phyloP scores from a whole-genome alignment of 192 early-diverging fungal species.

The Coemansia sp. region DNA sequence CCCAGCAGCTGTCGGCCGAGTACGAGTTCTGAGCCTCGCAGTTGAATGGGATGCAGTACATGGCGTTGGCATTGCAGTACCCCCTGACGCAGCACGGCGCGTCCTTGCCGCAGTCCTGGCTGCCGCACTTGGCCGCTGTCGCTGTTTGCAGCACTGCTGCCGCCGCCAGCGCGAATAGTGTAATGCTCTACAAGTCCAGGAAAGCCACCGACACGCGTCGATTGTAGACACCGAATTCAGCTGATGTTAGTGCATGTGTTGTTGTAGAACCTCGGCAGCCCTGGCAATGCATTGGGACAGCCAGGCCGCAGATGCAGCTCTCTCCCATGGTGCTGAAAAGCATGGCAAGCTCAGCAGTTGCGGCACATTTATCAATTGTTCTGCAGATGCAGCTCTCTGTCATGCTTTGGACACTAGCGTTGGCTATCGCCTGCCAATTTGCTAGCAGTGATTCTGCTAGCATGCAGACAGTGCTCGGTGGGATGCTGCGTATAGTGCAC shows the following conservation, averaged over 20 bases:
- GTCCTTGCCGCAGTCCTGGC: conserved; percentile 33
- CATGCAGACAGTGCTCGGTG: neutral
- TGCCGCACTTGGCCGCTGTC: conserved; percentile 35
- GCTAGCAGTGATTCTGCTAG: neutral
- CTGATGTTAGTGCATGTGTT: conserved; percentile 16
- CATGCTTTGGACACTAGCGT: neutral
- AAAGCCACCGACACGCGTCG: conserved; percentile 6
- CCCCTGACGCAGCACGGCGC: conserved; percentile 56
- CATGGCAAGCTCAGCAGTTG: neutral
- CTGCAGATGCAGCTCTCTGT: neutral
- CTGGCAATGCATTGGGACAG: neutral
- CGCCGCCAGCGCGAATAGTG: conserved; percentile 37
- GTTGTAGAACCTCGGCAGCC: neutral
- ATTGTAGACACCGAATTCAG: neutral
- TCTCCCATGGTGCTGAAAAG: neutral
- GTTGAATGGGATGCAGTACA: conserved; percentile 44
- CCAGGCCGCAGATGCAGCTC: neutral
- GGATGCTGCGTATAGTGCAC: neutral
- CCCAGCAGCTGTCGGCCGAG: conserved; percentile 43
- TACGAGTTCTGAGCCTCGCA: conserved; percentile 55
- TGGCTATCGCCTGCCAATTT: neutral
- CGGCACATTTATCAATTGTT: neutral
- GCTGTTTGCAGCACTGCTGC: conserved; percentile 45
- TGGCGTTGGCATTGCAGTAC: conserved; percentile 46
- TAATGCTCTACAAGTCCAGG: conserved; percentile 28